Base-by-base conservation (phyloP, 371 early-diverging fungal genomes). In the Haplosporangium sp. region DNA sequence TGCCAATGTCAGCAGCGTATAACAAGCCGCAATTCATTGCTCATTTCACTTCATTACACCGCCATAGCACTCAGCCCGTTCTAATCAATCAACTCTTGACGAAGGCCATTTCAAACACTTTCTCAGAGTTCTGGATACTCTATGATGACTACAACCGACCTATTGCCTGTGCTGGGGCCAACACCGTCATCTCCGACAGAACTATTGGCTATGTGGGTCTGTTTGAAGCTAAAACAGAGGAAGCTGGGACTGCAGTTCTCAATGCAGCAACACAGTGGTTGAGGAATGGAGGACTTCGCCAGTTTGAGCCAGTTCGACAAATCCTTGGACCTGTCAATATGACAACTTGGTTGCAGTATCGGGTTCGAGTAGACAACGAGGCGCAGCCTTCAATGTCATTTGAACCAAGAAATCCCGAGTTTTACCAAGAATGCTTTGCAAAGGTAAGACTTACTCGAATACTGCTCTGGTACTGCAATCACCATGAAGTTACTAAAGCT, bases 331-430 rank as follows among this genome's bases (percentile, higher is more conserved):
- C 82, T 9, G 76, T 81, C 63, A 81, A 81, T 61, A 4, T 81
- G 52, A 81, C 82, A 19, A 74, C 82, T 52, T 81, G 82, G 82
- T 63, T 81, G 4, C 82, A 81, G 40, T 81, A 81, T 45, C 75
- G 82, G 1, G 67, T 81, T 15, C 75, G 82, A 42, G 72, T 81
- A 38, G 82, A 81, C 52, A 68, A 20, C 6, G 69, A 72, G 4
- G 35, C 48, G 0, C 19, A 37, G 4, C 63, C 75, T 11, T 75
- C 75, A 34, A 81, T 81, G 82, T 81, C 82, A 5, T 81, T 65
- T 57, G 82, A 81, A 27, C 82, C 82, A 6, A 61, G 61, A 7
- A 75, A 81, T 50, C 82, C 82, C 2, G 42, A 40, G 45, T 81
- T 81, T 56, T 81, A 81, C 47, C 76, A 81, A 19, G 38, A 17